A percentile compares a stretch with the other conserved stretches of the same genome.
phyloP scores from a whole-genome alignment of 2,329 filamentous ascomycete genomes.

The Hymenotorrendiella dingleyae region DNA sequence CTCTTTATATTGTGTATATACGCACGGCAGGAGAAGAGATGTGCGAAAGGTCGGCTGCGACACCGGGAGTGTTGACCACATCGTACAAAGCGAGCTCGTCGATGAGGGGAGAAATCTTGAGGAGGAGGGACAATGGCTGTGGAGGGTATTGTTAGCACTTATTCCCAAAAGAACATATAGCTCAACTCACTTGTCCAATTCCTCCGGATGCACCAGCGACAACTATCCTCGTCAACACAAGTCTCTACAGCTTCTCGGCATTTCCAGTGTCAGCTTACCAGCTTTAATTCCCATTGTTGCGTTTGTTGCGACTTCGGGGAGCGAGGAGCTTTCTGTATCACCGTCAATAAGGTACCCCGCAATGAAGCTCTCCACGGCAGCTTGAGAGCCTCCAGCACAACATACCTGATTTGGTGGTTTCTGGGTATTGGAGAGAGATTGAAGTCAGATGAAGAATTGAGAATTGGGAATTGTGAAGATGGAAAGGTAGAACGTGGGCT shows the following conservation, averaged over 20 bases:
- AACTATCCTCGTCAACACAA: constrained; percentile 37
- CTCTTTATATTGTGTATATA: constrained; percentile 25
- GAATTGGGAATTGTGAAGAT: constrained; percentile 5
- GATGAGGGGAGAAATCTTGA: constrained; percentile 84
- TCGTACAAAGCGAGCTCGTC: constrained; percentile 96
- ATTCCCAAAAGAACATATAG: neutral
- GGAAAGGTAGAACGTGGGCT: neutral
- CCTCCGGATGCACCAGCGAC: constrained; percentile 96
- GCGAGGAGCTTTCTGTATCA: constrained; percentile 12
- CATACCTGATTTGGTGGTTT: constrained; percentile 14
- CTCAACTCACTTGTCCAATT: constrained; percentile 61
- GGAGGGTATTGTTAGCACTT: constrained; percentile 14
- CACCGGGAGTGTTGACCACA: constrained; percentile 98
- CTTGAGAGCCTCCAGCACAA: too few species aligned
- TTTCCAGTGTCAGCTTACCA: constrained; percentile 37
- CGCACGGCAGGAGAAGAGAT: constrained; percentile 84
- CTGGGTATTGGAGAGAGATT: constrained; percentile 7
- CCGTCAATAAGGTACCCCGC: constrained; percentile 24
- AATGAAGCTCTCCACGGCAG: too few species aligned
- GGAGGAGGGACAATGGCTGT: constrained; percentile 90
- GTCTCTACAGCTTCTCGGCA: neutral
- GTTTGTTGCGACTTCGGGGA: constrained; percentile 34
- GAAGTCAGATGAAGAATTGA: neutral
- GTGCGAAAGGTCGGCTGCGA: constrained; percentile 93
- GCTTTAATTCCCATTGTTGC: constrained; percentile 52